Percentiles rank a stretch among this genome's conserved stretches.
phyloP scores from a whole-genome alignment of 2,329 filamentous ascomycete genomes.

The Samsoniella hepiali region DNA sequence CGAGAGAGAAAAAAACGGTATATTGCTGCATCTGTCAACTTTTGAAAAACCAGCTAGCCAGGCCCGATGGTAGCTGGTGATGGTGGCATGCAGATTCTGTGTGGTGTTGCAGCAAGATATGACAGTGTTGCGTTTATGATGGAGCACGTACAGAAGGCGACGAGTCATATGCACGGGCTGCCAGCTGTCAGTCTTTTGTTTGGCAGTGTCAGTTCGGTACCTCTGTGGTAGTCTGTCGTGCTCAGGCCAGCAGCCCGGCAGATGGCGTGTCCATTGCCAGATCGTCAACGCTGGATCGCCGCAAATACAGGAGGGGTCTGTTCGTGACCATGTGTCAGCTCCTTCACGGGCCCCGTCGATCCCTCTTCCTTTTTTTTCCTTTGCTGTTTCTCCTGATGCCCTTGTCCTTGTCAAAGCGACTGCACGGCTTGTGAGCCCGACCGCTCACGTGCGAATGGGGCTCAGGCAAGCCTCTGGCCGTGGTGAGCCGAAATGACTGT shows the following conservation, averaged over 20 bases:
- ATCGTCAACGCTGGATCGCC: background rate
- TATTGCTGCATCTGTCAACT: background rate
- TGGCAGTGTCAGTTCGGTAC: background rate
- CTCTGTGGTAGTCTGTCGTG: background rate
- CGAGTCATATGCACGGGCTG: slow-evolving; percentile 2
- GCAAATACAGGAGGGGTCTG: background rate
- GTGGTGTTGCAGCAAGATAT: background rate
- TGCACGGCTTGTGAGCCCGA: background rate
- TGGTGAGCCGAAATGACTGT: slow-evolving; percentile 18
- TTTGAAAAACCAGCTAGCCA: background rate
- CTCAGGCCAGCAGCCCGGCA: background rate
- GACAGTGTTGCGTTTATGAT: background rate
- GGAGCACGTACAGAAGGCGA: background rate
- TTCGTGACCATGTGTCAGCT: background rate
- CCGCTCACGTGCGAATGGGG: slow-evolving; percentile 15
- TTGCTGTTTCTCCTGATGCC: background rate
- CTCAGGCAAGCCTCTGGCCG: background rate
- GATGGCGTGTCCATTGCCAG: background rate
- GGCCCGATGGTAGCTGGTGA: background rate
- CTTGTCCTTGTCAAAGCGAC: background rate
- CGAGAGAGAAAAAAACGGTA: background rate
- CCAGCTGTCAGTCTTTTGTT: background rate
- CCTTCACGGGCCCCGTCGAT: background rate
- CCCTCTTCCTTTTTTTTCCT: background rate
- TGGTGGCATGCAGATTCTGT: background rate